Evolutionary conservation across 208 protist species (phyloP), one percentile per base, ranked within the genome.

Genomic region (Wallacemonas sp.): DNA sequence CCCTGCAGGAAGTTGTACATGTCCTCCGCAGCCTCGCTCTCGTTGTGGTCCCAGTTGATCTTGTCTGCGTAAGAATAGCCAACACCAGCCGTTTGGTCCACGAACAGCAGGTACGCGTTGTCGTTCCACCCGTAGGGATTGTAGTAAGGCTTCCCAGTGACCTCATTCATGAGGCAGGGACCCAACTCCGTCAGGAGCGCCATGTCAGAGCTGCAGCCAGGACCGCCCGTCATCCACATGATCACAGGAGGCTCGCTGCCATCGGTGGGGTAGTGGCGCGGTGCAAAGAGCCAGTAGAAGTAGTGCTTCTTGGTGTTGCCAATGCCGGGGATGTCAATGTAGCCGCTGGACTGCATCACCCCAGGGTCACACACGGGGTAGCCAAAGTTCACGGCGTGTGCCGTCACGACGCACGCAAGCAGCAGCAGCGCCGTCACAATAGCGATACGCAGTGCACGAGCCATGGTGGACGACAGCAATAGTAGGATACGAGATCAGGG

Each of bases 241-340:
- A 98, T 69, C 44, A 97, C 71, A 12, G 92, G 92, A 11, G 75
- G 61, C 42, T 32, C 23, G 16, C 29, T 64, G 54, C 72, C 89
- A 46, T 67, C 76, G n/a, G 65, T 50, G 5, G 87, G 79, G 29
- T 42, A 61, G 57, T 73, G 29, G 31, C 87, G 79, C 7, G 82
- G 77, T 22, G 78, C 77, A 61, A 97, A 96, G 49, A 86, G 67
- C 93, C 95, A 98, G 81, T 93, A 98, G 72, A 98, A 98, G 74
- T 83, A 84, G 65, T 92, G 76, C 67, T 90, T 85, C 52, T 68
- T 54, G 18, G 65, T 69, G 33, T 72, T 55, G 10, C 57, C 63
- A 33, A 68, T 63, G 38, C 75, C 80, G 55, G 86, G 76, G 61
- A 95, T 86, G 65, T 81, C 64, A 65, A 91, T 74, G 76, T 91